Conservation (phyloP, 1,139 yeast genomes). For the Candida frijolesensis region DNA sequence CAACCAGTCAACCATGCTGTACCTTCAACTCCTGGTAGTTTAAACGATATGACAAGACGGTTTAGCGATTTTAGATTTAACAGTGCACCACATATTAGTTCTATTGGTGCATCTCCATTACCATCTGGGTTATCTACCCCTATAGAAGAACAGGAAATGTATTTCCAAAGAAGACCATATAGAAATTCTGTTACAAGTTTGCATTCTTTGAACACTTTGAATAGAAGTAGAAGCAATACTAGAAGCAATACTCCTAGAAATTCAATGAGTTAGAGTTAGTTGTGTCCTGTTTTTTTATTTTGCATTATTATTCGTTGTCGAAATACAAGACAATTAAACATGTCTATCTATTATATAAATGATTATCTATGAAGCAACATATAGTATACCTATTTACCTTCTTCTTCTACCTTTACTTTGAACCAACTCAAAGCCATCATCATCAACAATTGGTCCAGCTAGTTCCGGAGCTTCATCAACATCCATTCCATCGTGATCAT, state of each 20-base stretch:
- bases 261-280: conserved; percentile 29
- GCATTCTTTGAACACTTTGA: conserved; percentile 45
- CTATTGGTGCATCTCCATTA: conserved; percentile 26
- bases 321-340: background rate
- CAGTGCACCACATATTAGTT: conserved; percentile 16
- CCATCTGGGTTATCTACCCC: conserved; percentile 28
- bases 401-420: conserved; percentile 60
- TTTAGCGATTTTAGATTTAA: conserved; percentile 46
- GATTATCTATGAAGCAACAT: background rate
- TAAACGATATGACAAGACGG: conserved; percentile 55
- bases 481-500: conserved; percentile 37
- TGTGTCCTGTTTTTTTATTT: too few species aligned
- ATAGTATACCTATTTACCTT: conserved; percentile 17
- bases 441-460: conserved; percentile 74
- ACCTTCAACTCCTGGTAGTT: conserved; percentile 43
- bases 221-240: conserved; percentile 36
- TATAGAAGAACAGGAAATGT: conserved; percentile 32
- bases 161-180: conserved; percentile 19
- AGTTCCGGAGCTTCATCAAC: conserved; percentile 23
- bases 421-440: conserved; percentile 91
- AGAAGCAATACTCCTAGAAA: conserved; percentile 34
- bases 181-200: conserved; percentile 42
- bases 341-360: background rate
- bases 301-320: conserved; percentile 1
- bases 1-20: conserved; percentile 19